Percentiles rank a stretch among this genome's conserved stretches.
Evolutionary conservation across 2,329 filamentous ascomycete genomes (phyloP).

Genomic region (Dactylellina parvicollis): DNA sequence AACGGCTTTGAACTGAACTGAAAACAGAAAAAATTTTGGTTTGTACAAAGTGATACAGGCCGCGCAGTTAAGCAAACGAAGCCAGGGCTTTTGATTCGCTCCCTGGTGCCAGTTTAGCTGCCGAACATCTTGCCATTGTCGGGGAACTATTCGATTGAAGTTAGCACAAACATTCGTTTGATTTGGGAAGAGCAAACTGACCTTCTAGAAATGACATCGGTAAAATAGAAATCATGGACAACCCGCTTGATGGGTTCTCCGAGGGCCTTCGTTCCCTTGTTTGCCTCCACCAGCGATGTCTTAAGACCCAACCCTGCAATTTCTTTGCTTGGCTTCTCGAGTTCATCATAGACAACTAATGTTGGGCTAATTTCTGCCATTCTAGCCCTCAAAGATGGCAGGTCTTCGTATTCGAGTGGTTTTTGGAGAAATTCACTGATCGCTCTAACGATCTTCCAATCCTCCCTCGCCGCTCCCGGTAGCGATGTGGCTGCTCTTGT

Average conservation of each 20-base stretch:
- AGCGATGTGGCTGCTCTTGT: conserved; percentile 88
- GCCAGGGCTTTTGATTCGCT: conserved; percentile 50
- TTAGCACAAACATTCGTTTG: conserved; percentile 51
- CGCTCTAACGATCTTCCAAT: conserved; percentile 99
- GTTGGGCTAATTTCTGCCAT: conserved; percentile 95
- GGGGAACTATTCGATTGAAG: conserved; percentile 74
- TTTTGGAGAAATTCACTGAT: conserved; percentile 88
- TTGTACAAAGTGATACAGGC: conserved; percentile 31
- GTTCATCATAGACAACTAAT: conserved; percentile 86
- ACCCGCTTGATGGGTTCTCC: conserved; percentile 81
- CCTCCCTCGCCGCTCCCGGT: conserved; percentile 87
- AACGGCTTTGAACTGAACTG: not conserved
- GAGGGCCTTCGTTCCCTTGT: conserved; percentile 82
- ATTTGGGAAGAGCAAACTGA: conserved; percentile 64
- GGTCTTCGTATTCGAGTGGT: conserved; percentile 90
- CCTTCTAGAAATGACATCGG: conserved; percentile 95
- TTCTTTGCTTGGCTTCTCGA: conserved; percentile 70
- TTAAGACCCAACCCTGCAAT: conserved; percentile 67
- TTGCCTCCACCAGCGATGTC: conserved; percentile 94
- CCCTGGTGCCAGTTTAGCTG: conserved; percentile 74
- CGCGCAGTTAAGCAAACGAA: conserved; percentile 45
- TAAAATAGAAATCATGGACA: conserved; percentile 98
- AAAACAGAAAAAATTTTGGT: conserved; percentile 14
- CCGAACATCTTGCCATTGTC: conserved; percentile 97
- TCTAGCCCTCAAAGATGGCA: conserved; percentile 86